These are phyloP conservation scores for Lagenaria siceraria DNA, from an alignment of 306 rosid species.

Conservation along the genomic window DNA sequence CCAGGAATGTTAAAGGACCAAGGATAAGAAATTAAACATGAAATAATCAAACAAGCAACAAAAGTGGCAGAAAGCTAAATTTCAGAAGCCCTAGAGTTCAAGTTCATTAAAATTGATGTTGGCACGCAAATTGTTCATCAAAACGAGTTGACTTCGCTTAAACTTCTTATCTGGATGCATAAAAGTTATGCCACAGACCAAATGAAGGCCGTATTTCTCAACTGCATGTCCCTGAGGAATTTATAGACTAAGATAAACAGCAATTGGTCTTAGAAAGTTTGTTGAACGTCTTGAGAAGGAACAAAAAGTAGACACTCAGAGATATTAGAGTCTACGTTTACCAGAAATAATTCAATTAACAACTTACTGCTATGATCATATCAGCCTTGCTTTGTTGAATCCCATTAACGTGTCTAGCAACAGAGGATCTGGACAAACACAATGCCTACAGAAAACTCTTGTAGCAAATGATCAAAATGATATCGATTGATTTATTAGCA, in stretches of 20 bases:
- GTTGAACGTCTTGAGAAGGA: neutral
- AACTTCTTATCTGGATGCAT: neutral
- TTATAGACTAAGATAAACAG: neutral
- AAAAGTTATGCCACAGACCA: neutral
- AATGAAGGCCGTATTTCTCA: neutral
- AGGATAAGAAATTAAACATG: neutral
- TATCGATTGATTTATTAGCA: neutral
- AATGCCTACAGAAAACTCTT: conserved; percentile 46
- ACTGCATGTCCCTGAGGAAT: neutral
- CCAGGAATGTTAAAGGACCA: neutral
- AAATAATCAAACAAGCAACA: neutral
- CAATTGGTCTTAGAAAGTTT: neutral
- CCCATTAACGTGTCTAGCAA: conserved; percentile 46
- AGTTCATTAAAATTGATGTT: neutral
- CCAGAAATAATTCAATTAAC: neutral
- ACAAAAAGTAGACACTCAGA: neutral
- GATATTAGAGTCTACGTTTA: neutral
- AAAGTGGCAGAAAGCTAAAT: neutral
- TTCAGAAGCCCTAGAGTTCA: neutral
- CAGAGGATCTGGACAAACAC: conserved; percentile 32
- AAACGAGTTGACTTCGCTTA: neutral
- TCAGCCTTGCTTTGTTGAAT: conserved; percentile 47
- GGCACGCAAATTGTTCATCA: neutral
- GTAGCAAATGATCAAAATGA: neutral
- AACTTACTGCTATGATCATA: conserved; percentile 74